Base-by-base conservation (phyloP, 441 rosid genomes). In the Gossypium schwendimanii region DNA sequence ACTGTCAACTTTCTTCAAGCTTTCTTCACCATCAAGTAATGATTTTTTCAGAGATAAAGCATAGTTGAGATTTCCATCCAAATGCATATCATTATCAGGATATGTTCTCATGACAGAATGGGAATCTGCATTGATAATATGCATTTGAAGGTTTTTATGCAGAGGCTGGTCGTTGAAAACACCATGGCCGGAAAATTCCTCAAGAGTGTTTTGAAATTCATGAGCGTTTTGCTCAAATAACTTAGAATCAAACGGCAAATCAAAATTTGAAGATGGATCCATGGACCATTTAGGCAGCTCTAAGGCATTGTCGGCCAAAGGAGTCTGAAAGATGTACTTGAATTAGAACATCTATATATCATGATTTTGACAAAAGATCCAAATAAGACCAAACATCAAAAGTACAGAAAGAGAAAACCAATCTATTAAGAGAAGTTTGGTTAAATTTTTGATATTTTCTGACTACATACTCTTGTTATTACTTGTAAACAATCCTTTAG, bases 1-100 rank as follows among this genome's bases (percentile, higher is more conserved):
- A 82, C 98, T 94, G 73, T 94, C 98, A 33, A 89, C 93, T 74
- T 94, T 94, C 75, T 89, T 90, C 81, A 94, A 80, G 77, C 93
- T 82, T 33, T 93, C 92, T 76, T 87, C 91, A 31, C 79, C 80
- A 73, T 86, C 82, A 64, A 88, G 61, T 57, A 93, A 84, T 31
- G 84, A 69, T 50, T 76, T 85, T 84, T 84, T 91, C 61, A 78
- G 63, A 71, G 81, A 57, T 10, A 86, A 74, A 63, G 79, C 23
- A 62, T 79, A 82, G 75, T 76, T 82, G 70, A 76, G 21, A 81
- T 76, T 90, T 69, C 86, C 84, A 73, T 80, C 88, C 7, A 39
- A 49, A 75, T 77, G 64, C 10, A 75, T 15, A 47, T 79, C 83
- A 53, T 76, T 79, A 65, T 83, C 86, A 64, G 76, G 75, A 80